Evolutionary conservation across 2,329 filamentous ascomycete genomes (phyloP), one percentile per base, ranked within the genome.

Genomic region (Paraphaeosphaeria minitans): DNA sequence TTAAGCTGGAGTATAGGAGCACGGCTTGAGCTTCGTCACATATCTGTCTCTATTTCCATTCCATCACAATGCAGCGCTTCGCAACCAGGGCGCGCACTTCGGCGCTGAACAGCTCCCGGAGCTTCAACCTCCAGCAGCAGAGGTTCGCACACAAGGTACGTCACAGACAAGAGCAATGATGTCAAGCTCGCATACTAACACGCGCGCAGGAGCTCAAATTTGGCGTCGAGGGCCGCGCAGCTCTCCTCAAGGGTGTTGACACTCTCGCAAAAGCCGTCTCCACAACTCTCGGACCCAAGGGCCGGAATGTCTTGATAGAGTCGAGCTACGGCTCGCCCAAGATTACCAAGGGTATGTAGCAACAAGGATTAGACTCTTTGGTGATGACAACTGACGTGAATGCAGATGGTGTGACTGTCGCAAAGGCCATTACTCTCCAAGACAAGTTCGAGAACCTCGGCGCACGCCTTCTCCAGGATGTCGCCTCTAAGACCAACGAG

Each of bases 391-490:
- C 66, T 73, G 43, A 72, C 64, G 52, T 41, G 19, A 29, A 16
- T 27, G 6, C 51, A 82, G 81, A 83, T 68, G 81, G 81, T 80
- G 81, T 83, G 42, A 83, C 81, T 41, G 81, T 83, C 65, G 81
- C 81, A 59, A 94, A 90, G 82, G 93, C 94, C 65, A 91, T 99
- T 75, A 87, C 87, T 65, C 88, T 99, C 67, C 89, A 99, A 86
- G 95, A 99, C 86, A 98, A 98, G 84, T 99, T 97, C 81, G 95
- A 99, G 84, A 99, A 99, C 85, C 91, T 99, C 71, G 95, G 95
- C 79, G 95, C 95, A 74, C 91, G 92, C 77, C 88, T 99, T 68
- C 88, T 99, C 70, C 93, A 98, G 83, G 95, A 99, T 81, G 95
- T 99, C 69, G 95, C 95, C 74, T 95, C 92, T 77, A 99, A 99